Evolutionary conservation across 768 basidiomycete species (phyloP).

Genomic region (Psilocybe subaeruginosa): DNA sequence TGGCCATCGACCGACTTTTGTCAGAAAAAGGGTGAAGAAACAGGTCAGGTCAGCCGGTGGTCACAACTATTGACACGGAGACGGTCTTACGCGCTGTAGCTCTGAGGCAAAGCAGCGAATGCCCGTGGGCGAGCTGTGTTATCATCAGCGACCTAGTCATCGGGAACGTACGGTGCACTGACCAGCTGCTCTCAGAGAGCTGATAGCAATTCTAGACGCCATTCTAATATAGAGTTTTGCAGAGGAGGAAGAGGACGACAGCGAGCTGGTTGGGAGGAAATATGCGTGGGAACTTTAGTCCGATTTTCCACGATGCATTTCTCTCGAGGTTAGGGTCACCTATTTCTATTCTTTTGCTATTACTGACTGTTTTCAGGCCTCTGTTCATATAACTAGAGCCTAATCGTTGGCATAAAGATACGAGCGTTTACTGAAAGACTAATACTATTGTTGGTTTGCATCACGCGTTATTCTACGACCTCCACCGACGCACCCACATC

Average conservation of each 20-base stretch:
- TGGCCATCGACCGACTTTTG: constrained; percentile 72
- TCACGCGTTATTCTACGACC: neutral
- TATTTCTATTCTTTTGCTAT: neutral
- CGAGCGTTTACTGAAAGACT: neutral
- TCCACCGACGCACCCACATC: neutral
- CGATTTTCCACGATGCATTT: constrained; percentile 41
- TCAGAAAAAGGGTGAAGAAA: constrained; percentile 11
- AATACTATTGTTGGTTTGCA: neutral
- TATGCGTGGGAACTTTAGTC: constrained; percentile 40
- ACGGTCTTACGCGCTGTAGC: constrained; percentile 46
- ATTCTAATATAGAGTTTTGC: constrained; percentile 40
- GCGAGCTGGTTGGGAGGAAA: constrained; percentile 31
- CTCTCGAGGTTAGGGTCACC: constrained; percentile 33
- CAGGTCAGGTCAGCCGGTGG: constrained; percentile 13
- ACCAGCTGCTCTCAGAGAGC: constrained; percentile 66
- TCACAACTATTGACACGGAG: constrained; percentile 8
- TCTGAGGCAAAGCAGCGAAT: constrained; percentile 48
- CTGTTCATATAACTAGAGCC: too few relatives aligned
- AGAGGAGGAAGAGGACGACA: constrained; percentile 27
- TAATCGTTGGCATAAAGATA: too few relatives aligned
- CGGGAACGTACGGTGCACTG: constrained; percentile 18
- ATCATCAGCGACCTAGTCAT: constrained; percentile 5
- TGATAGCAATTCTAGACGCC: constrained; percentile 75
- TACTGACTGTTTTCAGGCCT: too few relatives aligned
- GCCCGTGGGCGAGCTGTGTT: constrained; percentile 57